phyloP scores from a whole-genome alignment of 768 basidiomycete species.

The Agaricus blazei region DNA sequence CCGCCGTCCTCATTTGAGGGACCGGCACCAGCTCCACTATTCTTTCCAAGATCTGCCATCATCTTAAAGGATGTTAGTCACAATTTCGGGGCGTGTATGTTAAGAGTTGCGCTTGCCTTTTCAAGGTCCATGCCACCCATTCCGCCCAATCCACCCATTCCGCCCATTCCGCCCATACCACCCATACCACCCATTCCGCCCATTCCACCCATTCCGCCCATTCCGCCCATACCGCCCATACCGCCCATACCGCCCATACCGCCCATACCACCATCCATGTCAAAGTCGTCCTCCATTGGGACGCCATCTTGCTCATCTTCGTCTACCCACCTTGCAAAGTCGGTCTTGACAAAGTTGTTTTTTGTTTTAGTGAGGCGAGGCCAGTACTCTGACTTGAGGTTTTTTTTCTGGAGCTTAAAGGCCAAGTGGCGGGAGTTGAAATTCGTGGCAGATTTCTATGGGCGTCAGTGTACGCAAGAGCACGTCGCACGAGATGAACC shows the following conservation, averaged over 20 bases:
- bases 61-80: slow-evolving; percentile 26
- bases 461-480: slow-evolving; percentile 6
- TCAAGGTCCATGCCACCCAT: slow-evolving; percentile 53
- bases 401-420: slow-evolving; percentile 79
- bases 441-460: slow-evolving; percentile 52
- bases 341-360: slow-evolving; percentile 83
- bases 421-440: slow-evolving; percentile 64
- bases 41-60: slow-evolving; percentile 45
- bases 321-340: slow-evolving; percentile 94
- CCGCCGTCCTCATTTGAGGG: slow-evolving; percentile 25
- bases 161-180: slow-evolving; percentile 9
- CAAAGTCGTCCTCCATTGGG: slow-evolving; percentile 40
- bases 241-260: slow-evolving; percentile 55
- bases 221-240: slow-evolving; percentile 50
- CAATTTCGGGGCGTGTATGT: background rate
- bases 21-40: slow-evolving; percentile 16
- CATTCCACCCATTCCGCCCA: slow-evolving; percentile 41
- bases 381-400: slow-evolving; percentile 76
- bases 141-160: slow-evolving; percentile 8
- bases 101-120: slow-evolving; percentile 36
- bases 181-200: slow-evolving; percentile 15
- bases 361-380: slow-evolving; percentile 90
- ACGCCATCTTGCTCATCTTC: slow-evolving; percentile 92
- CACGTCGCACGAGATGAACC: slow-evolving; percentile 9
- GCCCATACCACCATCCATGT: slow-evolving; percentile 40